Evolutionary conservation across 768 basidiomycete genomes (phyloP), one percentile per base, ranked within the genome.

Genomic region (Calocera cornea): DNA sequence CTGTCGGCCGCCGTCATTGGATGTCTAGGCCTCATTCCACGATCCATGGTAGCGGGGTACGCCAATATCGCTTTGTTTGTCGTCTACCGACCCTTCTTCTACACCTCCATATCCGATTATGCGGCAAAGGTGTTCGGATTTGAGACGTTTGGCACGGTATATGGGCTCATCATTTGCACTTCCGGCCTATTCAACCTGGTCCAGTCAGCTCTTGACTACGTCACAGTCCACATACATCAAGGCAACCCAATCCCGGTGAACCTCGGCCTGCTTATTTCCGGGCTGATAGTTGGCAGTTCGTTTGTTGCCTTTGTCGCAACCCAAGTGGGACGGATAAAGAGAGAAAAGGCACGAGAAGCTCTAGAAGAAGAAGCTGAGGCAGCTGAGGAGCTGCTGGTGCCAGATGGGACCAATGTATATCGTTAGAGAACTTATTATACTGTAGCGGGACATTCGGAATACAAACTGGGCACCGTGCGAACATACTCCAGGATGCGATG

Each of bases 131-230:
- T 60, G 31, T 60, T 60, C 54, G 54, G 54, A 14, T 60, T 60
- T 19, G 54, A 60, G 31, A 60, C 54, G 54, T 60, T 60, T 19
- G 54, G 54, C 14, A 60, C 31, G 5, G 54, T 60, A 10, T 60
- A 60, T 33, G 54, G 54, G 14, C 54, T 60, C 27, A 60, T 60
- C 5, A 60, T 60, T 16, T 14, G 14, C 54, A 60, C 54, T 7
- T 60, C 54, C 31, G 54, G 54, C 31, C 31, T 60, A 10, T 60
- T 60, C 54, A 60, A 60, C 54, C 54, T 60, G 27, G 54, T 60
- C 27, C 54, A 60, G 54, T 60, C 54, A 5, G 14, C 19, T 22
- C 31, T 60, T 2, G 54, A 60, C 54, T 60, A 60, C 27, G 54
- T 22, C 27, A 60, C 54, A 10, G 31, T 60, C 54, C 54, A 60